Base-by-base conservation (phyloP, 2,329 filamentous ascomycete species). In the Cryphonectria nitschkei region DNA sequence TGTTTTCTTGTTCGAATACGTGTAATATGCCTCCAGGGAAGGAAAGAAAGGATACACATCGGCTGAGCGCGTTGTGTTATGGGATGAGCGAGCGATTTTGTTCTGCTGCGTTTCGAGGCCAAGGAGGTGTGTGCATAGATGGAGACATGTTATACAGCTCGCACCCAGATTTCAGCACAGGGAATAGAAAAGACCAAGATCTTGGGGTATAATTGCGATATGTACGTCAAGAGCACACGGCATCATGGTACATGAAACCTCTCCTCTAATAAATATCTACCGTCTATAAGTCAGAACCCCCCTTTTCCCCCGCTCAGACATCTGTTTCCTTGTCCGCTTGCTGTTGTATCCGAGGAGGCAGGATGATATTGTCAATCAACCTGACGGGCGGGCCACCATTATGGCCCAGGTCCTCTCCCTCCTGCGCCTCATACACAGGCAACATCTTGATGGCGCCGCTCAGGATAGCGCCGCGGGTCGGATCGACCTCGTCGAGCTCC, bases 361-460 rank as follows among this genome's bases (percentile, higher is more conserved):
- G 79, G 68, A 97, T 91, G 74, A 98, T 90, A 77, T 99, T 99
- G 78, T 99, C 96, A 79, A 99, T 98, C 80, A 99, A 83, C 73
- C 96, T 87, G 64, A 99, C 96, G 0, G 90, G 80, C 22, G 93
- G 93, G 1, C 91, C 91, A 3, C 89, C 90, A 69, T 88, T 86
- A 72, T 89, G 89, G 3, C 94, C 94, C 37, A 95, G 80, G 74
- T 94, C 90, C 79, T 98, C 95, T 0, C 87, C 92, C 7, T 88
- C 82, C 65, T 84, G 86, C 0, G 90, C 85, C 67, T 88, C 86
- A 78, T 97, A 93, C 1, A 97, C 84, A 0, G 94, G 92, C 62
- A 93, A 79, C 92, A 99, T 97, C 82, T 93, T 96, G 70, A 99
- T 84, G 0, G 96, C 96, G 3, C 93, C 94, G 78, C 95, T 98